Conservation (phyloP, 163 green algal genomes). For the Volvox carteri region DNA sequence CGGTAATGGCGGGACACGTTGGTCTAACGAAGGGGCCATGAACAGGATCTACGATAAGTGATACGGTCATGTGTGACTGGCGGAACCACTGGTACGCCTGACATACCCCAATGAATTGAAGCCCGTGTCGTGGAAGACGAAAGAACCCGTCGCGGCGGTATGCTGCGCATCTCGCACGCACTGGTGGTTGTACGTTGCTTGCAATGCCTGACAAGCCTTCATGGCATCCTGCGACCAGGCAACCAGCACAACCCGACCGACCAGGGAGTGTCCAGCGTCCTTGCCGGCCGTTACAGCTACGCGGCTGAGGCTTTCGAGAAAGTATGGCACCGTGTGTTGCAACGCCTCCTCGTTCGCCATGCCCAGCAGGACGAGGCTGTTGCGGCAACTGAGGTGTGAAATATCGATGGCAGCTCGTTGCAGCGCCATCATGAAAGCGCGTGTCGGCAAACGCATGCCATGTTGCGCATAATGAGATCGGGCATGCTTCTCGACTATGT, state of each 20-base stretch:
- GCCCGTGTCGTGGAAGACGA: slow-evolving; percentile 30
- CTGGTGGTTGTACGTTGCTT: slow-evolving; percentile 14
- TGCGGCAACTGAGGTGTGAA: slow-evolving; percentile 26
- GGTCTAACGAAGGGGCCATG: too few relatives aligned
- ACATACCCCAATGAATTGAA: slow-evolving; percentile 47
- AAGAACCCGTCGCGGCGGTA: slow-evolving; percentile 25
- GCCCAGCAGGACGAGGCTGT: slow-evolving; percentile 26
- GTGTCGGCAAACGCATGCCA: slow-evolving; percentile 16
- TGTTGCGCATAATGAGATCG: neutral
- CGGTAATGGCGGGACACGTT: too few relatives aligned
- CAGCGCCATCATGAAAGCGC: neutral
- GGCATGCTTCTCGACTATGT: neutral
- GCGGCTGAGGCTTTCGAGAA: slow-evolving; percentile 21
- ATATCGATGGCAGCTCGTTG: neutral
- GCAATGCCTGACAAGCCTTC: neutral
- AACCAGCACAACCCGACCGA: slow-evolving; percentile 28
- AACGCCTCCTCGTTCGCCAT: slow-evolving; percentile 53
- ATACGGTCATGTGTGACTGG: too few relatives aligned
- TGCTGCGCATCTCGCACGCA: slow-evolving; percentile 48
- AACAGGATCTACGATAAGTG: too few relatives aligned
- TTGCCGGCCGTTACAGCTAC: neutral
- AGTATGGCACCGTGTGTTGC: slow-evolving; percentile 30
- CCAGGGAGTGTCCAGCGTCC: neutral
- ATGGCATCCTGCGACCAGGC: slow-evolving; percentile 35
- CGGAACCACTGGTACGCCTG: too few relatives aligned